phyloP scores from a whole-genome alignment of 2,329 filamentous ascomycete genomes.

The Hymenoscyphus fructigenus region DNA sequence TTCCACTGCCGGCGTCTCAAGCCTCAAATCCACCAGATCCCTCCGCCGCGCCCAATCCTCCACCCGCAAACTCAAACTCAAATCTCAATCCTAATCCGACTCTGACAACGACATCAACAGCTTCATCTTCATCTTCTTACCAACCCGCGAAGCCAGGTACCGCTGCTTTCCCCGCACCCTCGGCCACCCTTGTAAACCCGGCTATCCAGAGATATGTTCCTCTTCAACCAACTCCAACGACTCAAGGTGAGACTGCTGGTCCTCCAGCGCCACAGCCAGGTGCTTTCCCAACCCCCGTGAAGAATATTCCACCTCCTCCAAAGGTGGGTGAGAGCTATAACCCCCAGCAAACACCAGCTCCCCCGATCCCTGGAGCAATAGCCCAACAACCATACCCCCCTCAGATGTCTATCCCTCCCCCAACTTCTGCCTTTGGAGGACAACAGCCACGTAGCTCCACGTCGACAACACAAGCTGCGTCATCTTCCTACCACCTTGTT shows the following conservation, averaged over 20 bases:
- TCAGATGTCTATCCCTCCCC: conserved; percentile 53
- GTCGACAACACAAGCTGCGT: conserved; percentile 36
- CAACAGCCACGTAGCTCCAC: conserved; percentile 49
- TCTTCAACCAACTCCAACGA: conserved; percentile 46
- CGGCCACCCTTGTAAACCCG: conserved; percentile 25
- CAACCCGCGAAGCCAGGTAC: conserved; percentile 49
- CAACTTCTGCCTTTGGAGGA: conserved; percentile 42
- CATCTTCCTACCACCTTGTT: conserved; percentile 29
- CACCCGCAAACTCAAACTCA: not conserved
- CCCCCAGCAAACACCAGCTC: conserved; percentile 38
- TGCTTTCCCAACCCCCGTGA: conserved; percentile 48
- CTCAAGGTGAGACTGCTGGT: conserved; percentile 35
- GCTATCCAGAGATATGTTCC: conserved; percentile 37
- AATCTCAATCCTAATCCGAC: conserved; percentile 29
- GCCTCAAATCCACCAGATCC: conserved; percentile 22
- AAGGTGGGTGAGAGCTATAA: conserved; percentile 48
- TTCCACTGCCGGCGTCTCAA: conserved; percentile 15
- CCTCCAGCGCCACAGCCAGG: conserved; percentile 60
- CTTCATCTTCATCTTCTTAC: conserved; percentile 27
- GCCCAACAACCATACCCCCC: conserved; percentile 42
- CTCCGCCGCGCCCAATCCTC: not conserved
- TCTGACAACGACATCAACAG: conserved; percentile 34
- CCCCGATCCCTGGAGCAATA: conserved; percentile 24
- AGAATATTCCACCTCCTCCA: conserved; percentile 50
- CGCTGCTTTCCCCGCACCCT: conserved; percentile 46